A percentile compares a stretch with the other conserved stretches of the same genome.
Conservation (phyloP, 164 flowering plant species). For the Liriodendron chinense region DNA sequence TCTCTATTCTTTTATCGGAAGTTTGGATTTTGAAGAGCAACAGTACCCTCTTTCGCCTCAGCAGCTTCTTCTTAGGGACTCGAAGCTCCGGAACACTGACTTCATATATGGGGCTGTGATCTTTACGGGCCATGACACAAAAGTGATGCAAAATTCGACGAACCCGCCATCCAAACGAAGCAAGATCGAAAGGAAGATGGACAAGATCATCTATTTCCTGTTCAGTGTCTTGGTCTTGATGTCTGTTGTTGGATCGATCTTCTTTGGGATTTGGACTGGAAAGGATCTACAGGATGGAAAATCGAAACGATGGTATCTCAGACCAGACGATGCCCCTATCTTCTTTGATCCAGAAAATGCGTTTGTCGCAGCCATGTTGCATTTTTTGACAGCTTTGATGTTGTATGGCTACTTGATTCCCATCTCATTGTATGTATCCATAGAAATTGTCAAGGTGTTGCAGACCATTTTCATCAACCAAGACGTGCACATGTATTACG, state of each 20-base stretch:
- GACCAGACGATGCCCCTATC: constrained; percentile 53
- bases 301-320: constrained; percentile 76
- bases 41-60: constrained; percentile 61
- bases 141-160: constrained; percentile 78
- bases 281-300: constrained; percentile 51
- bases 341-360: constrained; percentile 66
- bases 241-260: constrained; percentile 62
- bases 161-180: constrained; percentile 89
- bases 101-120: constrained; percentile 70
- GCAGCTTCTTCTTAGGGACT: constrained; percentile 76
- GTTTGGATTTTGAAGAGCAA: constrained; percentile 35
- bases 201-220: constrained; percentile 67
- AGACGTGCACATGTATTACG: constrained; percentile 79
- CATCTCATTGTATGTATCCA: constrained; percentile 84
- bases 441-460: constrained; percentile 88
- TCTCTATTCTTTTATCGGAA: constrained; percentile 72
- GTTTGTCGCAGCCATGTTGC: constrained; percentile 53
- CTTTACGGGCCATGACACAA: constrained; percentile 87
- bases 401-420: constrained; percentile 78
- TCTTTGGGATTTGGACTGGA: constrained; percentile 63
- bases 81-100: constrained; percentile 79
- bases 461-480: constrained; percentile 84
- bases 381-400: constrained; percentile 74
- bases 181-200: constrained; percentile 72
- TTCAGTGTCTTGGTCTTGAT: constrained; percentile 50